Conservation (phyloP, 2,329 filamentous ascomycete genomes). For the Colletotrichum sojae region DNA sequence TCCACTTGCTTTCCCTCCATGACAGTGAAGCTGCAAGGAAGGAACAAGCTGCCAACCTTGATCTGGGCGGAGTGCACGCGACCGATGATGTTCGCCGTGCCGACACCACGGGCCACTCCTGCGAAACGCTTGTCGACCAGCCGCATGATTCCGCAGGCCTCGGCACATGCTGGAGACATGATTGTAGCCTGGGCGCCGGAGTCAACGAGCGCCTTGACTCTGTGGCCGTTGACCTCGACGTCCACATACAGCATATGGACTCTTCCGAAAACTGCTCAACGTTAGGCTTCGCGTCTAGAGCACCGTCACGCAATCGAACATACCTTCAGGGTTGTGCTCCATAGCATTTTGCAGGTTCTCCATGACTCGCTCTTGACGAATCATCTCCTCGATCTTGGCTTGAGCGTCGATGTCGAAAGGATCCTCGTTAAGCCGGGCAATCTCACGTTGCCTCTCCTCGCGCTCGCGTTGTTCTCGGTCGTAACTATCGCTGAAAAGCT, state of each 20-base stretch:
- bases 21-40: conserved; percentile 97
- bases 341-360: conserved; percentile 97
- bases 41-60: conserved; percentile 87
- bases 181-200: conserved; percentile 98
- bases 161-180: conserved; percentile 95
- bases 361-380: conserved; percentile 92
- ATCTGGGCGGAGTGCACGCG: conserved; percentile 96
- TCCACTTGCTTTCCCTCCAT: conserved; percentile 99
- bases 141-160: conserved; percentile 95
- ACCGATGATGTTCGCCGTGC: conserved; percentile 93
- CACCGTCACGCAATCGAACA: conserved; percentile 43
- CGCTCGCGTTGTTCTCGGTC: conserved; percentile 80
- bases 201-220: conserved; percentile 96
- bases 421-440: conserved; percentile 89
- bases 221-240: conserved; percentile 92
- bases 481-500: conserved; percentile 77
- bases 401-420: conserved; percentile 96
- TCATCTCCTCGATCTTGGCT: conserved; percentile 94
- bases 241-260: conserved; percentile 98
- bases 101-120: conserved; percentile 92
- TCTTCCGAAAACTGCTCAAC: conserved; percentile 83
- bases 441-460: conserved; percentile 83
- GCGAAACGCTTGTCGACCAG: conserved; percentile 93
- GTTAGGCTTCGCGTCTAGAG: conserved; percentile 20
- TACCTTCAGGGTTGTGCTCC: conserved; percentile 97